Base-by-base conservation (phyloP, 2,329 filamentous ascomycete genomes). In the Domatiomyces globalis region DNA sequence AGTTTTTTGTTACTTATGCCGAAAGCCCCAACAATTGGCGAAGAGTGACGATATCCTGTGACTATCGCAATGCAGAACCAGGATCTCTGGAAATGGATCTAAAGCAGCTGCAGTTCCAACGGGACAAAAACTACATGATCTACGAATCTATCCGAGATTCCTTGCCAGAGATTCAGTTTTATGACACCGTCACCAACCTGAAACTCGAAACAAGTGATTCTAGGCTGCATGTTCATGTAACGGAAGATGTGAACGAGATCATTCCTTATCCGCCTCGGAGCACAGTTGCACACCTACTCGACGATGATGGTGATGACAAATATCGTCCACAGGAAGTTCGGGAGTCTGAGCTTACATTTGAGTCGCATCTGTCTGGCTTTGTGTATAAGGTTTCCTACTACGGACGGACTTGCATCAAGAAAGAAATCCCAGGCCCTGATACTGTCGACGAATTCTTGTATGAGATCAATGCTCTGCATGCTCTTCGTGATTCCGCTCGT, bases 371-470 rank as follows among this genome's bases (percentile, higher is more conserved):
- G 66, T 96, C 90, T 19, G 92, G 92, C 1, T 98, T 96, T 64
- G 92, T 96, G 17, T 98, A 96, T 74, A 94, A 94, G 65, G 87
- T 98, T 51, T 76, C 72, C 12, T 78, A 88, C 36, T 73, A 78
- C 52, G 81, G 78, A 8, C 71, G 76, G 52, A 71, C 80, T 1
- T 83, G 88, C 61, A 95, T 98, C 69, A 96, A 96, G 68, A 98
- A 98, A 66, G 92, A 98, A 64, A 96, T 98, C 15, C 92, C 92
- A 0, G 89, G 90, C 1, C 90, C 89, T 1, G 90, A 96, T 62
- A 92, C 87, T 0, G 83, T 96, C 18, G 90, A 96, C 56, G 92
- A 96, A 65, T 98, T 98, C 63, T 73, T 96, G 1, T 98, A 98
- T 66, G 92, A 98, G 69, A 85, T 95, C 65, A 95, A 96, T 65